Base-by-base conservation (phyloP, 1,284 basidiomycete species). In the Filobasidium uniguttulatum region DNA sequence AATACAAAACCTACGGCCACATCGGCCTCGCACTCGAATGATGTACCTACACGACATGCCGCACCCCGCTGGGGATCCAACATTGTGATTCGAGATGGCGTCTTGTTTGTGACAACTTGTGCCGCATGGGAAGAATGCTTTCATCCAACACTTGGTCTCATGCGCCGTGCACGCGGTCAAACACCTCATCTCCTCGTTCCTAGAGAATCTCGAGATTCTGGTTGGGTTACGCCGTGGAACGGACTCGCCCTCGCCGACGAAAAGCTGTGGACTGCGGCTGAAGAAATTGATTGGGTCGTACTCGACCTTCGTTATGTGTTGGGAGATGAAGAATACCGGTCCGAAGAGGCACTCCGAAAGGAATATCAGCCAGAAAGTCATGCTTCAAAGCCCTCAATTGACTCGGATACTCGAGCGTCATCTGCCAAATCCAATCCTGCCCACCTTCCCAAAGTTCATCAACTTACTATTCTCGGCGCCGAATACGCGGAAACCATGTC, bases 251-350 rank as follows among this genome's bases (percentile, higher is more conserved):
- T 38, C 19, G 10, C 36, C 19, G 36, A 38, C n/a, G 36, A 38
- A 22, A 38, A 22, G 20, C 29, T 26, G 28, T 15, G 25, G 19
- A 44, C 41, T 14, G 34, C 34, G 10, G 44, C 20, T 12, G 50
- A 52, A 15, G 45, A 52, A 12, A 46, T 52, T 9, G 50, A 52
- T 22, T 52, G 50, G 50, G 23, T 52, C 1, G 46, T 52, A 20
- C 20, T 52, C 30, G 50, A 52, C 20, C 38, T 52, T 2, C 20
- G 45, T 2, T 43, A 44, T 15, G 46, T 37, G 10, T 14, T 44
- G 17, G 50, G 37, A 15, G 35, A 38, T 35, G 31, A 52, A 9
- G 50, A 52, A 28, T 52, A 15, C 20, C 14, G n/a, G 25, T 38
- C 17, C 5, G 38, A 7, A 20, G 40, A 43, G 3, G 40, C n/a